These are phyloP conservation scores for Ustulina deusta DNA, from an alignment of 2,329 filamentous ascomycete species.

Conservation along the genomic window DNA sequence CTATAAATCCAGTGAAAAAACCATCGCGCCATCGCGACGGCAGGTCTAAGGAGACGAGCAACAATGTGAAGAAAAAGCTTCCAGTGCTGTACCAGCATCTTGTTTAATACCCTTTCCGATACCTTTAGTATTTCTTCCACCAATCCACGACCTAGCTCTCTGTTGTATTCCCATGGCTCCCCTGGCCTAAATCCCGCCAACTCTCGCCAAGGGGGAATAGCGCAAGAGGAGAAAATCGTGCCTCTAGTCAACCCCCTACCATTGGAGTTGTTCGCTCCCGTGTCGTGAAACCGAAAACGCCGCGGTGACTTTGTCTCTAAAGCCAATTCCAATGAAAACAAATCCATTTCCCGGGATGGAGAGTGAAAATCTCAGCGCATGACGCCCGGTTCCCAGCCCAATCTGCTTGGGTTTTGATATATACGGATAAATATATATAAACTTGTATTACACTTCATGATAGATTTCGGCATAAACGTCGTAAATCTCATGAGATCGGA, in stretches of 20 bases:
- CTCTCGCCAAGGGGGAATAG: constrained; percentile 5
- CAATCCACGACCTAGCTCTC: neutral
- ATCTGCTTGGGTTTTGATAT: constrained; percentile 34
- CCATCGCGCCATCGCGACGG: constrained; percentile 6
- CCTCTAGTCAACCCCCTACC: constrained; percentile 8
- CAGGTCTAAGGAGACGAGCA: constrained; percentile 26
- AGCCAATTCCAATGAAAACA: constrained; percentile 27
- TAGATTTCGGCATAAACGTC: constrained; percentile 40
- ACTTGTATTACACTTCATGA: constrained; percentile 44
- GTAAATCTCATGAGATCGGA: constrained; percentile 44
- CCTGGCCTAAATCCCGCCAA: neutral
- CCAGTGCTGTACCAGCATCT: constrained; percentile 17
- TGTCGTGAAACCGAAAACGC: constrained; percentile 33
- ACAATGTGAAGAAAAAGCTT: constrained; percentile 5
- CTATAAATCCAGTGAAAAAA: constrained; percentile 29
- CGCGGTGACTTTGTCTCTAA: constrained; percentile 22
- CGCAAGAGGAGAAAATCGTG: constrained; percentile 3
- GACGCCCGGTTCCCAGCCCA: constrained; percentile 30
- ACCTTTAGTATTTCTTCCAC: constrained; percentile 14
- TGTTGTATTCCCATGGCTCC: constrained; percentile 9
- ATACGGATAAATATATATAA: constrained; percentile 38
- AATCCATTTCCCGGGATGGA: constrained; percentile 13
- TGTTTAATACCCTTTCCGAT: constrained; percentile 20
- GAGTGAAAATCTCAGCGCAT: constrained; percentile 20
- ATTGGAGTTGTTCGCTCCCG: constrained; percentile 9